Evolutionary conservation across 768 basidiomycete genomes (phyloP), one percentile per base, ranked within the genome.

Genomic region (Daedaleopsis sinensis): DNA sequence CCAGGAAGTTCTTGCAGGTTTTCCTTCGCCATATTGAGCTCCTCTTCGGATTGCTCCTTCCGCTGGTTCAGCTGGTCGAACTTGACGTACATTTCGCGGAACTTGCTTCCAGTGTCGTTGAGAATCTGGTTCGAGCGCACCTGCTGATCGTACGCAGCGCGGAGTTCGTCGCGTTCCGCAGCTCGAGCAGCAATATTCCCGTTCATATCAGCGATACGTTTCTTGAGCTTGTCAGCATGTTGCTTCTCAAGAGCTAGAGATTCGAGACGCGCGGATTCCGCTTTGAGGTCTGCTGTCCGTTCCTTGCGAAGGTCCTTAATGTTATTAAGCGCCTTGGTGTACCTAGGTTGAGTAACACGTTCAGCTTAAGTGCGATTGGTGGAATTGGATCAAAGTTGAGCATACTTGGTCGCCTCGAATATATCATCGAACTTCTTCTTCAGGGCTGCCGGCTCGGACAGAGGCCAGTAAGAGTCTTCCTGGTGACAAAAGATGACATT

Each of bases 341-440:
- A 99, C 69, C 96, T 97, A 59, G 0, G 24, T 18, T 12, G 15
- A 32, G 27, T 32, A 32, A 32, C 3, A 7, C 27, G 27, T 32
- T 32, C 27, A 32, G 27, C 7, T 32, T 32, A 32, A 3, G 27
- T 32, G 27, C 7, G 7, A 3, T 32, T 7, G 27, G 27, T 32
- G 27, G 27, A 7, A 3, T 32, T 32, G 3, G 27, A n/a, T n/a
- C n/a, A n/a, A n/a, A n/a, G n/a, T n/a, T 27, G 15, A 16, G 70
- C 79, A 36, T 53, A 92, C 94, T 91, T 90, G 19, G 96, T 98
- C 4, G 97, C 97, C 74, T 99, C 97, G 68, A 99, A 98, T 58
- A 99, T 99, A 69, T 99, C 97, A 68, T 99, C 97, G 63, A 99
- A 99, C 73, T 98, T 98, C 83, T 98, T 98, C 82, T 99, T 99